A percentile compares a stretch with the other conserved stretches of the same genome.
Evolutionary conservation across 768 basidiomycete genomes (phyloP).

Genomic region (Hydnomerulius pinastri): DNA sequence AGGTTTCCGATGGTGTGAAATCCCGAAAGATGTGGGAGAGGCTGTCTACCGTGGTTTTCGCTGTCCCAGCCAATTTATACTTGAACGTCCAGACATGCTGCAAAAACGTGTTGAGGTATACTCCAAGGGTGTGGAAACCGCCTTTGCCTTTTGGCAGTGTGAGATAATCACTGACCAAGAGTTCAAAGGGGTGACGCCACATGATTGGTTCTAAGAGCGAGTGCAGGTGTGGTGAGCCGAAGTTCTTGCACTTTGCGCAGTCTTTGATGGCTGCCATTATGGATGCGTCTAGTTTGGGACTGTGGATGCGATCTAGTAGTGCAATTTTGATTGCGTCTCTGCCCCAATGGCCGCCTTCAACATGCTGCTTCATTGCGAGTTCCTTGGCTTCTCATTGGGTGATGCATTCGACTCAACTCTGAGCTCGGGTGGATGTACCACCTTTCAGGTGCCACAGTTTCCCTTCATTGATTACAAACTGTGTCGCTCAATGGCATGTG

Average conservation of each 20-base stretch:
- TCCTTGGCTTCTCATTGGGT: constrained; percentile 25
- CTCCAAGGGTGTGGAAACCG: constrained; percentile 7
- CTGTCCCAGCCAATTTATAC: constrained; percentile 15
- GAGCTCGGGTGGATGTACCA: no score
- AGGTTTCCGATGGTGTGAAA: constrained; percentile 11
- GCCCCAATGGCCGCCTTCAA: constrained; percentile 33
- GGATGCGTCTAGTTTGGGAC: constrained; percentile 27
- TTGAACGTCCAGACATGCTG: constrained; percentile 25
- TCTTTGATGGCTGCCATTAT: constrained; percentile 12
- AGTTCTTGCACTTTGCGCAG: constrained; percentile 24
- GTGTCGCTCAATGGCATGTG: no score
- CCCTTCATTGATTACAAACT: no score
- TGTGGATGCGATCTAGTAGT: constrained; percentile 27
- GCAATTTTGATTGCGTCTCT: constrained; percentile 34
- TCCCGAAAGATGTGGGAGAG: constrained; percentile 14
- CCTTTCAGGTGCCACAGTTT: no score
- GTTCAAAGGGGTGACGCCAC: constrained; percentile 16
- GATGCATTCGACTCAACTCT: constrained; percentile 35
- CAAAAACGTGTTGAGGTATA: constrained; percentile 20
- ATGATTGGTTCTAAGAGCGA: constrained; percentile 23
- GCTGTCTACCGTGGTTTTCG: constrained; percentile 8
- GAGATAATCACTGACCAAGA: constrained; percentile 24
- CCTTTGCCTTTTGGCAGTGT: constrained; percentile 17
- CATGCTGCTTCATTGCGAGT: constrained; percentile 17
- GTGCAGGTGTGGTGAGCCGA: constrained; percentile 18